Percentiles rank a stretch among this genome's conserved stretches.
Evolutionary conservation across 495 filamentous ascomycete genomes (phyloP).

Genomic region (Aspergillus cristatus): DNA sequence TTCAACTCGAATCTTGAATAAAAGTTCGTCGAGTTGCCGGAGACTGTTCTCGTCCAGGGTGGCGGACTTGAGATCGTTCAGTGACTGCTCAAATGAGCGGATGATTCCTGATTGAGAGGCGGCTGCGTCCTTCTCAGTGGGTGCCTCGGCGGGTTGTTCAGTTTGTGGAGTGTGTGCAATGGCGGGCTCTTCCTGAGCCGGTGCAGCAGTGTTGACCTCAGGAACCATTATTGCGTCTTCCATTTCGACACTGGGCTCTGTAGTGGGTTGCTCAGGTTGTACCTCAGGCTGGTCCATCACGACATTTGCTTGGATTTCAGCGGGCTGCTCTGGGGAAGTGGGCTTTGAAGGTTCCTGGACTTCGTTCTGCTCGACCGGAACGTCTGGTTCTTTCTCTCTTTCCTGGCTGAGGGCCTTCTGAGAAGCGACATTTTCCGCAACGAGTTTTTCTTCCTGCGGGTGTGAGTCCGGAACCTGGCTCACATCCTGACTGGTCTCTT

Average conservation of each 20-base stretch:
- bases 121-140: not conserved
- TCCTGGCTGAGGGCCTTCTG: not conserved
- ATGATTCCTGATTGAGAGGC: slow-evolving; percentile 28
- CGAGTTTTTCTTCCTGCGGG: not conserved
- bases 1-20: slow-evolving; percentile 57
- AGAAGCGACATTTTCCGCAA: not conserved
- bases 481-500: not conserved
- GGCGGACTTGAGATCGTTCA: slow-evolving; percentile 42
- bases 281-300: slow-evolving; percentile 4
- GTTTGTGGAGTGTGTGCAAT: slow-evolving; percentile 2
- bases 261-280: slow-evolving; percentile 1
- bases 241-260: slow-evolving; percentile 7
- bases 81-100: slow-evolving; percentile 36
- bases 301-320: not conserved
- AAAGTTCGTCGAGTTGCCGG: slow-evolving; percentile 53
- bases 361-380: not conserved
- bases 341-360: not conserved
- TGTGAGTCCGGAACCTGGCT: not conserved
- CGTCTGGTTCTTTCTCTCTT: not conserved
- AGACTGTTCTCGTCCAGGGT: slow-evolving; percentile 42
- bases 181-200: not conserved
- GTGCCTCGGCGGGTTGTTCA: not conserved
- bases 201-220: not conserved
- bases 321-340: not conserved
- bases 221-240: slow-evolving; percentile 4